These are phyloP conservation scores for Hanseniaspora occidentalis DNA, from an alignment of 805 yeast genomes.

Conservation along the genomic window DNA sequence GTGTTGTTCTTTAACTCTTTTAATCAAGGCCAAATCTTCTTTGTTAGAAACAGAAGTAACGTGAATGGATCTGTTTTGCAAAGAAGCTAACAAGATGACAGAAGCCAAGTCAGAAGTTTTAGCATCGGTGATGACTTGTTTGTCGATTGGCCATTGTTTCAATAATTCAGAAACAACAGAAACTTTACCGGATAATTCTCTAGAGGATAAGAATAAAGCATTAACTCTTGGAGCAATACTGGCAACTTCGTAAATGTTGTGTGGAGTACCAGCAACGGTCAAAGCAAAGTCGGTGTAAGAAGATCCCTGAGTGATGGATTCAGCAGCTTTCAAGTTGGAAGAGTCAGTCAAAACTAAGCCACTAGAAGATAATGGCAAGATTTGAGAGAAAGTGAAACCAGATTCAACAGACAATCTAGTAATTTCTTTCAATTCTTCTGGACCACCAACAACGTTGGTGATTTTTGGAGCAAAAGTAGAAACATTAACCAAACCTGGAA, in stretches of 20 bases:
- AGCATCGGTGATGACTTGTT: conserved; percentile 88
- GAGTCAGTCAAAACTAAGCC: conserved; percentile 57
- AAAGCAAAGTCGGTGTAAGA: conserved; percentile 76
- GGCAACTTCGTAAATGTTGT: conserved; percentile 49
- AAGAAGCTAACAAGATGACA: conserved; percentile 74
- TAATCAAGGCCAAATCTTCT: conserved; percentile 73
- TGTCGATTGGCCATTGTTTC: conserved; percentile 69
- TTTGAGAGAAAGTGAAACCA: conserved; percentile 79
- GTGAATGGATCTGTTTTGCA: conserved; percentile 76
- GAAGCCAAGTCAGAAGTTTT: conserved; percentile 88
- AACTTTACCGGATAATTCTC: conserved; percentile 57
- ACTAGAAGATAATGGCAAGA: conserved; percentile 54
- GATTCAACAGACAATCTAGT: conserved; percentile 63
- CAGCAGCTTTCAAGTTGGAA: conserved; percentile 51
- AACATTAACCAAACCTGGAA: conserved; percentile 82
- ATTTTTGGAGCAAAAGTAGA: conserved; percentile 67
- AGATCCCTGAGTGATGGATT: conserved; percentile 35
- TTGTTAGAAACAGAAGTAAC: conserved; percentile 73
- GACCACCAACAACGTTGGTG: conserved; percentile 30
- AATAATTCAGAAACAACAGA: conserved; percentile 72
- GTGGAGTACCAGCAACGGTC: conserved; percentile 69
- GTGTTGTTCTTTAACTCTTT: conserved; percentile 73
- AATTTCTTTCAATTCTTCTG: conserved; percentile 49
- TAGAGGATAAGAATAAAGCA: conserved; percentile 71
- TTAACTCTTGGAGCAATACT: conserved; percentile 58